Conservation (phyloP, 805 yeast genomes). For the Teunomyces lycoperdinae region DNA sequence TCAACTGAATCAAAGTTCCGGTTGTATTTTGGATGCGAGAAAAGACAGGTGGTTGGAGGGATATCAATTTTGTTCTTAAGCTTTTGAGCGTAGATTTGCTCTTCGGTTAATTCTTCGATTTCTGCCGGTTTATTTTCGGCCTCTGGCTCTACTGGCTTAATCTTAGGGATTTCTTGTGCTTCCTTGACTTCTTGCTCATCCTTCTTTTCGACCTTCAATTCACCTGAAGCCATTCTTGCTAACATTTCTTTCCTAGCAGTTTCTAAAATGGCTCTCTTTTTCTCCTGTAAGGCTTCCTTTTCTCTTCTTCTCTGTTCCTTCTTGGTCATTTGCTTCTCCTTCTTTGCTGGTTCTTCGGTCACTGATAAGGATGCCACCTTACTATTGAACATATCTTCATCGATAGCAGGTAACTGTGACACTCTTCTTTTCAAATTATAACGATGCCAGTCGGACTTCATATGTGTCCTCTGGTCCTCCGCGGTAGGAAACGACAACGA, state of each 20-base stretch:
- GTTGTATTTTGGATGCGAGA: conserved; percentile 41
- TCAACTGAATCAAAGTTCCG: conserved; percentile 37
- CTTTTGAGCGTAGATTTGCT: conserved; percentile 42
- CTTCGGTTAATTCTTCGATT: conserved; percentile 17
- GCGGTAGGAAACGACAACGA: conserved; percentile 37
- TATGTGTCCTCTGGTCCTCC: conserved; percentile 39
- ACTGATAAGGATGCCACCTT: conserved; percentile 19
- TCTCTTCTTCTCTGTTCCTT: conserved; percentile 50
- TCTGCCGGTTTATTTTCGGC: conserved; percentile 2
- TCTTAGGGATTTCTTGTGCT: conserved; percentile 2
- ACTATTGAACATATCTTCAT: conserved; percentile 19
- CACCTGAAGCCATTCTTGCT: conserved; percentile 25
- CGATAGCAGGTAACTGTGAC: conserved; percentile 30
- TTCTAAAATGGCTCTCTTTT: conserved; percentile 47
- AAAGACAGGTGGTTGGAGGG: conserved; percentile 49
- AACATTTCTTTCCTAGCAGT: conserved; percentile 43
- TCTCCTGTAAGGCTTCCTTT: conserved; percentile 47
- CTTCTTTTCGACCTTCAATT: conserved; percentile 7
- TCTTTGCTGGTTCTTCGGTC: conserved; percentile 16
- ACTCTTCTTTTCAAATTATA: conserved; percentile 44
- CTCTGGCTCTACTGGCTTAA: not conserved
- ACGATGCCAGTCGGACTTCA: conserved; percentile 47
- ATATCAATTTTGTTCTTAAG: conserved; percentile 45
- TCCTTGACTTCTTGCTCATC: conserved; percentile 10
- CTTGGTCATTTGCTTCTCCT: conserved; percentile 38